Conservation (phyloP, 78 protist genomes). For the Dictyostelium intermedium region DNA sequence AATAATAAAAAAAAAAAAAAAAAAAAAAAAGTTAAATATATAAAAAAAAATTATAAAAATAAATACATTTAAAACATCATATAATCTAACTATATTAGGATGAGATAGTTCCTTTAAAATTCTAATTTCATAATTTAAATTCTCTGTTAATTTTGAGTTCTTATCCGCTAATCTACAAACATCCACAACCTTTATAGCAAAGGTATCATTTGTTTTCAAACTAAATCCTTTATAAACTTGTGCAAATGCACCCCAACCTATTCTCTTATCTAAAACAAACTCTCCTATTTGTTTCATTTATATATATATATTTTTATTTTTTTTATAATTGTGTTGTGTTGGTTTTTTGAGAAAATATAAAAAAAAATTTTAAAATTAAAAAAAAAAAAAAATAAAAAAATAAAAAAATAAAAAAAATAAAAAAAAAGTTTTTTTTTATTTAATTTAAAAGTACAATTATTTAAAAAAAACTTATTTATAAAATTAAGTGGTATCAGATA, state of each 20-base stretch:
- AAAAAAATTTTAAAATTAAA: no score
- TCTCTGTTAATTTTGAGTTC: slow-evolving; percentile 68
- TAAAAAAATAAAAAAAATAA: no score
- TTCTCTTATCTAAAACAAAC: slow-evolving; percentile 7
- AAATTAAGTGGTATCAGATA: no score
- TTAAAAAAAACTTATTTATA: no score
- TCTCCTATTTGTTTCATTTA: not conserved
- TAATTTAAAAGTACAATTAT: no score
- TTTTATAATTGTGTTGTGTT: not conserved
- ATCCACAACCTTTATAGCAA: slow-evolving; percentile 65
- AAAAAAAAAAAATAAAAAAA: no score
- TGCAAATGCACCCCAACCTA: slow-evolving; percentile 72
- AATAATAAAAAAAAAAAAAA: not conserved
- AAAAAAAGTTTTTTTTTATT: no score
- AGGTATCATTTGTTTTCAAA: not conserved
- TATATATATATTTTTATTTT: no score
- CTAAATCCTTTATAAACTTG: slow-evolving; percentile 21
- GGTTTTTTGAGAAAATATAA: not conserved
- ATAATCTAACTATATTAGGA: slow-evolving; percentile 79
- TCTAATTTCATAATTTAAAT: slow-evolving; percentile 76
- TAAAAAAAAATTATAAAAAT: not conserved
- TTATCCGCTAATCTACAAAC: slow-evolving; percentile 52
- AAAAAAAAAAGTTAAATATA: no score
- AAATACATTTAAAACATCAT: slow-evolving; percentile 72
- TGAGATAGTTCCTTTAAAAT: slow-evolving; percentile 54